phyloP scores from a whole-genome alignment of 202 grass and related monocot genomes.

The Schoenoplectus triqueter region DNA sequence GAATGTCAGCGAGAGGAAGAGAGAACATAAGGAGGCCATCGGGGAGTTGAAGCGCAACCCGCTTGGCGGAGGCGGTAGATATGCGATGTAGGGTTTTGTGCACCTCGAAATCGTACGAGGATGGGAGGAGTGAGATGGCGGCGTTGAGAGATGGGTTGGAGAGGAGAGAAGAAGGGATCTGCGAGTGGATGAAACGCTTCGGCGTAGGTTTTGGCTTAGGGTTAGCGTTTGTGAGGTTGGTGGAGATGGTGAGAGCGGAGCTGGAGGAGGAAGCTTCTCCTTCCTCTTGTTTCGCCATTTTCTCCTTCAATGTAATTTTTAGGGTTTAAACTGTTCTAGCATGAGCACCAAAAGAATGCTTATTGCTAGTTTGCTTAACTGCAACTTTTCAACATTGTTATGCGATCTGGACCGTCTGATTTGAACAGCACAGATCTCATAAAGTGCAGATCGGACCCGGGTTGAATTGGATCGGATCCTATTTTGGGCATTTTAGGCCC shows the following conservation, averaged over 20 bases:
- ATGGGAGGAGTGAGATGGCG: conserved; percentile 63
- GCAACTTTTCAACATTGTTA: too few relatives aligned
- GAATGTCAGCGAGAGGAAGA: conserved; percentile 71
- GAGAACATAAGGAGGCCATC: conserved; percentile 95
- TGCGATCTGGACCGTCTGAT: neutral
- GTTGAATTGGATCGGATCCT: neutral
- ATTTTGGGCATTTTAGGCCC: neutral
- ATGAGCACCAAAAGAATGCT: too few relatives aligned
- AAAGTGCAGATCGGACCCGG: neutral
- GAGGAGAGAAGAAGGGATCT: conserved; percentile 77
- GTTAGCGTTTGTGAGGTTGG: conserved; percentile 12
- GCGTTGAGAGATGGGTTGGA: conserved; percentile 65
- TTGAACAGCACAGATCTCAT: neutral
- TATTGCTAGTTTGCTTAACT: too few relatives aligned
- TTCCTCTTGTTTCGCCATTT: conserved; percentile 24
- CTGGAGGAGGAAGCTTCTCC: conserved; percentile 35
- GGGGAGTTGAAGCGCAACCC: conserved; percentile 73
- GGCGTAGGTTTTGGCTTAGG: conserved; percentile 44
- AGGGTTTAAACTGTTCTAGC: neutral
- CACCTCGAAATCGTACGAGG: conserved; percentile 81
- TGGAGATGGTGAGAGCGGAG: conserved; percentile 37
- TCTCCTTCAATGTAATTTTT: conserved; percentile 1
- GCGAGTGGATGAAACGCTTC: conserved; percentile 83
- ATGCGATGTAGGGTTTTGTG: conserved; percentile 89
- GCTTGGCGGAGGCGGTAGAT: conserved; percentile 54